Percentiles rank a stretch among this genome's conserved stretches.
These are phyloP conservation scores for Yarrowia divulgata DNA, from an alignment of 805 yeast genomes.

Conservation along the genomic window DNA sequence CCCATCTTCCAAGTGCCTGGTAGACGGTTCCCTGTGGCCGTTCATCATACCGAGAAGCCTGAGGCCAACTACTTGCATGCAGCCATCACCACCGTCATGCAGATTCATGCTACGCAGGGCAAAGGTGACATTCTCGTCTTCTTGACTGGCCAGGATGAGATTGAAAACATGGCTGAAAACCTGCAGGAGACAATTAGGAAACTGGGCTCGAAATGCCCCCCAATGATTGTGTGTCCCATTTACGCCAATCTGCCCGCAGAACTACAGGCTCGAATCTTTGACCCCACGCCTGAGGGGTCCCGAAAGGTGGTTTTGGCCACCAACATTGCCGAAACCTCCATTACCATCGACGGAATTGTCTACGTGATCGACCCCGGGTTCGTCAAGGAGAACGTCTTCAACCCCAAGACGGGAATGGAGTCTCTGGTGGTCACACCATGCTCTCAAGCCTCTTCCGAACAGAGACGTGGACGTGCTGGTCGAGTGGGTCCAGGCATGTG, in stretches of 20 bases:
- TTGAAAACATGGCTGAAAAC: conserved; percentile 77
- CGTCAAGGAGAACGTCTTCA: conserved; percentile 87
- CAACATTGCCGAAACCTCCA: conserved; percentile 95
- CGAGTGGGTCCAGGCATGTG: conserved; percentile 97
- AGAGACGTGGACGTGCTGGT: conserved; percentile 96
- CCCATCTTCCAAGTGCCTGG: conserved; percentile 88
- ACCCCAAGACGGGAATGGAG: conserved; percentile 90
- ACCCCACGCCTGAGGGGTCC: conserved; percentile 81
- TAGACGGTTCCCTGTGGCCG: conserved; percentile 87
- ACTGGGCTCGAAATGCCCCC: conserved; percentile 67
- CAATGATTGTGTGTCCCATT: conserved; percentile 81
- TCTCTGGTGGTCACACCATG: conserved; percentile 82
- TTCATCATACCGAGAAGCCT: conserved; percentile 78
- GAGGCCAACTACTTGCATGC: conserved; percentile 87
- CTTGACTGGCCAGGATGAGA: conserved; percentile 94
- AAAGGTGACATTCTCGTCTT: conserved; percentile 89
- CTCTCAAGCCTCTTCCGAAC: conserved; percentile 95
- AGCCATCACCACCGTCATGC: conserved; percentile 81
- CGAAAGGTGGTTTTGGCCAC: conserved; percentile 94
- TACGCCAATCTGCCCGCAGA: conserved; percentile 93
- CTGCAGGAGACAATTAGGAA: conserved; percentile 68
- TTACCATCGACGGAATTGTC: conserved; percentile 91
- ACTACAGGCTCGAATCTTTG: conserved; percentile 86
- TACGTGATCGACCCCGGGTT: conserved; percentile 96
- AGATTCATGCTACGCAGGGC: conserved; percentile 81